Base-by-base conservation (phyloP, 306 rosid species). In the Biancaea sappan region DNA sequence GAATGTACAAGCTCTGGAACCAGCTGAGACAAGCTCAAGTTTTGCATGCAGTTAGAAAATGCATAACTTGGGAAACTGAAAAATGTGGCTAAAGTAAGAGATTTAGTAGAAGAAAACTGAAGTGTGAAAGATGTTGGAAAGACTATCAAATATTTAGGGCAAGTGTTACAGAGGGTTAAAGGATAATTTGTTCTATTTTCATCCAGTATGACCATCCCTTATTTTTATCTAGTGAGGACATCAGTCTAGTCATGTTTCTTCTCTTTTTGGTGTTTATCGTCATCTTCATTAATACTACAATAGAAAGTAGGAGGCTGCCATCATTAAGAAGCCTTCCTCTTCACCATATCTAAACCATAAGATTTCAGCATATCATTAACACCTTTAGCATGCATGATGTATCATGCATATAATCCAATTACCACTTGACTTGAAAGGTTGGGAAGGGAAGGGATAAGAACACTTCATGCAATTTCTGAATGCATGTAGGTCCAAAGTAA, bases 51-150 rank as follows among this genome's bases (percentile, higher is more conserved):
- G 43, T 44, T 21, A 53, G 57, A 15, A 69, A 18, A 48, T 6
- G 24, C 10, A 22, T 16, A 24, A 35, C 18, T 52, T 7, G 4
- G 35, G 40, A 44, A 44, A 26, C 44, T 25, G 18, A 9, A 22
- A 69, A 37, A 52, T 53, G 16, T 18, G 35, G 5, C n/a, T 60
- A 31, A 46, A 29, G 31, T 28, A 50, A 50, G 67, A 54, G 41
- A 53, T 52, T 28, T 53, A 32, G 63, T 11, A 43, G 63, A 50
- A 78, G 57, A 79, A 72, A 79, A 46, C 35, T 53, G 38, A 52
- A 58, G n/a, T 16, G 11, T 6, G 18, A 53, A 72, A 43, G 47
- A 19, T 35, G 48, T 61, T 9, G 6, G 32, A 60, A 60, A 60
- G 19, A 28, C 67, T 18, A 38, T 18, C 48, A 62, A 61, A 37